Percentiles rank a stretch among this genome's conserved stretches.
These are phyloP conservation scores for Cyberlindnera lachancei DNA, from an alignment of 805 yeast genomes.

Conservation along the genomic window DNA sequence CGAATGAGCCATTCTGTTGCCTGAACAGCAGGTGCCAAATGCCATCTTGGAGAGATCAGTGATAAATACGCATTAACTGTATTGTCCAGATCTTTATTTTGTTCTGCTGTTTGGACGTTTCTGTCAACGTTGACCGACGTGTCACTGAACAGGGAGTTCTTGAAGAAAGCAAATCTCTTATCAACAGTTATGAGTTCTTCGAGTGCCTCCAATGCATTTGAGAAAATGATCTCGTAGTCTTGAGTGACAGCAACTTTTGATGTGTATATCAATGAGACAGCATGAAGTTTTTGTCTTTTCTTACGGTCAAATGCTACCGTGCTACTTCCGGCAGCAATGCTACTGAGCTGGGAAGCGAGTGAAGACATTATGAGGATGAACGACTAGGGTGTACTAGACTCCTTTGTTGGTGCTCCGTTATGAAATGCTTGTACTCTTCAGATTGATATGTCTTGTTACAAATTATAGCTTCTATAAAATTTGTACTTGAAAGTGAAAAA, in stretches of 20 bases:
- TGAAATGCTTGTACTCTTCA: too few relatives aligned
- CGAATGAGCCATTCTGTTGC: conserved; percentile 95
- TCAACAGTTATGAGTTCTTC: conserved; percentile 67
- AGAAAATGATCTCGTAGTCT: conserved; percentile 77
- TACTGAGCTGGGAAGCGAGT: conserved; percentile 76
- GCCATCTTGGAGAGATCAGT: conserved; percentile 69
- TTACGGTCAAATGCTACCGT: conserved; percentile 82
- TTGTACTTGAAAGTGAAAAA: too few relatives aligned
- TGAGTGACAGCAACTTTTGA: conserved; percentile 88
- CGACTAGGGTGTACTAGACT: too few relatives aligned
- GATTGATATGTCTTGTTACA: too few relatives aligned
- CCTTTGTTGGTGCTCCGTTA: too few relatives aligned
- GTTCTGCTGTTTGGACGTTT: conserved; percentile 73
- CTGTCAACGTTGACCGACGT: conserved; percentile 76
- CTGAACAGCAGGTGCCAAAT: conserved; percentile 64
- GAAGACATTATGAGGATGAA: conserved; percentile 42
- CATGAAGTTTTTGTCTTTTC: conserved; percentile 76
- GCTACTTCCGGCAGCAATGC: conserved; percentile 54
- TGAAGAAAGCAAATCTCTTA: conserved; percentile 64
- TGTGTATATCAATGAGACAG: conserved; percentile 81
- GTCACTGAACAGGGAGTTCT: conserved; percentile 70
- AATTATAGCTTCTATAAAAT: too few relatives aligned
- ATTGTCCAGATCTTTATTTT: conserved; percentile 61
- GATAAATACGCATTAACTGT: conserved; percentile 71
- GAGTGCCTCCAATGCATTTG: conserved; percentile 67